phyloP scores from a whole-genome alignment of 78 protist genomes.

The Mastigamoeba balamuthi region DNA sequence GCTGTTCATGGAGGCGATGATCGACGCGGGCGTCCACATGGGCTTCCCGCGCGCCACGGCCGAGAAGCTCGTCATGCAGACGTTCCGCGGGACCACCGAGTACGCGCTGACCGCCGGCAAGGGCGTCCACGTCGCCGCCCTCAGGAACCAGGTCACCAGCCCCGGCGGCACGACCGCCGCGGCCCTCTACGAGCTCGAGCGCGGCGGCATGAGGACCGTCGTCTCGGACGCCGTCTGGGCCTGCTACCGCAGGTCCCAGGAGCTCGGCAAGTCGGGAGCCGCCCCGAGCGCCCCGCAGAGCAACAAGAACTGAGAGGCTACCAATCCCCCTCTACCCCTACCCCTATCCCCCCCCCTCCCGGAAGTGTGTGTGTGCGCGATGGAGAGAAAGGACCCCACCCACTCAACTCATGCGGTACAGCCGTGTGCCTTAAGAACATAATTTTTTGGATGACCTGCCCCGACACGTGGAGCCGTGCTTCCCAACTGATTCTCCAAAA shows the following conservation, averaged over 20 bases:
- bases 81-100: background rate
- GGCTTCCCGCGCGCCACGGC: background rate
- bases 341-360: too few relatives aligned
- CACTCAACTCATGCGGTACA: too few relatives aligned
- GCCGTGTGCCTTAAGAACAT: too few relatives aligned
- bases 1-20: constrained; percentile 1
- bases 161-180: constrained; percentile 16
- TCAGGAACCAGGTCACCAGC: background rate
- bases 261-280: too few relatives aligned
- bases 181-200: constrained; percentile 1
- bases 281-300: too few relatives aligned
- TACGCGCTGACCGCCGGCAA: background rate
- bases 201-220: background rate
- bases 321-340: too few relatives aligned
- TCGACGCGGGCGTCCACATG: constrained; percentile 4
- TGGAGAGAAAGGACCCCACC: too few relatives aligned
- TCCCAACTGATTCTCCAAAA: too few relatives aligned
- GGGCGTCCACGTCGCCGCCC: background rate
- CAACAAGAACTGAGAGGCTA: too few relatives aligned
- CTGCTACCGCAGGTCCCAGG: background rate
- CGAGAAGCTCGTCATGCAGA: background rate
- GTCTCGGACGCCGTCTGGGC: background rate
- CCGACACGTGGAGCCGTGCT: too few relatives aligned
- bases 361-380: too few relatives aligned
- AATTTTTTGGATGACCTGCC: too few relatives aligned